phyloP scores from a whole-genome alignment of 805 yeast species.

The Saccharomyces paradoxus region DNA sequence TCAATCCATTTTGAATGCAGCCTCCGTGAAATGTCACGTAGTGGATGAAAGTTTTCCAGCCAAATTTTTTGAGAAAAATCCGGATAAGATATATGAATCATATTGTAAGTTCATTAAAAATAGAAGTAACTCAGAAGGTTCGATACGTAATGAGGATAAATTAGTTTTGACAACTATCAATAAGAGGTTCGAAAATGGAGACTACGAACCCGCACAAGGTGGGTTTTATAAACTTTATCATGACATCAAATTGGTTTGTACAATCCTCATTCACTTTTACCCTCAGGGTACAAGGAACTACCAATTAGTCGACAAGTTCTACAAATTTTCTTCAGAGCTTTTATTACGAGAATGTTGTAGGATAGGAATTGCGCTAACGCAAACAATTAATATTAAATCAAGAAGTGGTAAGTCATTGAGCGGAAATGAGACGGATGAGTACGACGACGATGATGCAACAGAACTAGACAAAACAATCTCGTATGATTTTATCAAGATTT shows the following conservation, averaged over 20 bases:
- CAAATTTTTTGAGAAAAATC: slow-evolving; percentile 39
- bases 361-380: slow-evolving; percentile 29
- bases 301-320: slow-evolving; percentile 50
- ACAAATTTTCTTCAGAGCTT: slow-evolving; percentile 53
- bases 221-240: slow-evolving; percentile 54
- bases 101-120: slow-evolving; percentile 33
- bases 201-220: slow-evolving; percentile 32
- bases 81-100: slow-evolving; percentile 37
- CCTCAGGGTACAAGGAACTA: slow-evolving; percentile 45
- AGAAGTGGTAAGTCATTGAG: neutral
- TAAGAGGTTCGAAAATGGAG: slow-evolving; percentile 32
- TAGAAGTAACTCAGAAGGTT: slow-evolving; percentile 15
- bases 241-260: slow-evolving; percentile 53
- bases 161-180: slow-evolving; percentile 34
- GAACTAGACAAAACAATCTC: slow-evolving; percentile 36
- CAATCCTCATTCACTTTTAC: slow-evolving; percentile 39
- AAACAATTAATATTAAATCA: slow-evolving; percentile 3
- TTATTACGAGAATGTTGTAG: slow-evolving; percentile 53
- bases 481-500: slow-evolving; percentile 54
- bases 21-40: slow-evolving; percentile 27
- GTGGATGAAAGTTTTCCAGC: slow-evolving; percentile 36
- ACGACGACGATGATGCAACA: slow-evolving; percentile 26
- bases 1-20: slow-evolving; percentile 11
- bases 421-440: slow-evolving; percentile 7
- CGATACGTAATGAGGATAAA: slow-evolving; percentile 18